Evolutionary conservation across 768 basidiomycete genomes (phyloP), one percentile per base, ranked within the genome.

Genomic region (Dentipellis sp.): DNA sequence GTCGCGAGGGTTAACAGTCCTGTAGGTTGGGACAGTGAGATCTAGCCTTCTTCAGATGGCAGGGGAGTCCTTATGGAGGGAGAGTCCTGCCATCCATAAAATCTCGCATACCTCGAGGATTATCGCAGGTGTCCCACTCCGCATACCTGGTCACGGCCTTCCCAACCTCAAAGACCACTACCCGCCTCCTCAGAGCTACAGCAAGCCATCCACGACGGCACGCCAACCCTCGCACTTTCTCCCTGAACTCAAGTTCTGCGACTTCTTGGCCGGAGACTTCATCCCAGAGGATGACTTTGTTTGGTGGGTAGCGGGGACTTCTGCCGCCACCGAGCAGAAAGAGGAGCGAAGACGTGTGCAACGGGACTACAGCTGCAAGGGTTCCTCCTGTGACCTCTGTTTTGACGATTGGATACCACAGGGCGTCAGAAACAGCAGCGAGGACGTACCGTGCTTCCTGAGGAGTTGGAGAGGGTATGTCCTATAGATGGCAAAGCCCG

Each of bases 221-320:
- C 4, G 84, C 84, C 50, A 93, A 69, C 0, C 90, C 90, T 56
- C 88, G 77, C 1, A 92, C 91, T 56, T 78, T 76, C 70, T 93
- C 92, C 64, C 88, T 78, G 66, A 95, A 94, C 71, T 94, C 91
- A 57, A 94, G 78, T 68, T 94, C 91, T 38, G 88, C 90, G 50
- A 91, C 86, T 66, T 93, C 88, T 58, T 74, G 73, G n/a, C 81
- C 81, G 3, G 79, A 71, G 3, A 77, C 78, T 70, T 91, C 91
- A 69, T 94, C 88, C 91, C 91, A 94, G 53, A 95, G 68, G 60
- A 94, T 77, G 54, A 94, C 88, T 73, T 95, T 94, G 72, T 94
- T 94, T 29, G 87, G 88, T 29, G 93, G 88, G 70, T 93, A 94
- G 10, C 86, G 79, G 34, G 92, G 92, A 67, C 88, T 92, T 54